Percentiles rank a stretch among this genome's conserved stretches.
These are phyloP conservation scores for Mikania micrantha DNA, from an alignment of 129 eudicot species.

Conservation along the genomic window DNA sequence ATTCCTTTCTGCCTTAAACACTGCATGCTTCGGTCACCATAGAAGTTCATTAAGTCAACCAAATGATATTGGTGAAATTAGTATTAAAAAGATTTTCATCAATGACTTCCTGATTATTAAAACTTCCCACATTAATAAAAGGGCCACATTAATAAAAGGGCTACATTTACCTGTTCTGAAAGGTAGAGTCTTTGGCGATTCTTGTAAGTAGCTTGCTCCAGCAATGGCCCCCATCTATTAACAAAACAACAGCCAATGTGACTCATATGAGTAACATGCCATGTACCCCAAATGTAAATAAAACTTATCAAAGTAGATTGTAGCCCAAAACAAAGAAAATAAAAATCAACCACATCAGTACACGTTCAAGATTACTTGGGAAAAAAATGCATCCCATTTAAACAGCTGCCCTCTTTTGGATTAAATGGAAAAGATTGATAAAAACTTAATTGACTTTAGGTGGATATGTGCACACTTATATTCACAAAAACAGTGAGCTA, in stretches of 20 bases:
- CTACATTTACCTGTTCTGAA: conserved; percentile 71
- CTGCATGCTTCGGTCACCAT: neutral
- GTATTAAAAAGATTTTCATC: neutral
- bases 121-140: neutral
- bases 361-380: neutral
- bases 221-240: conserved; percentile 75
- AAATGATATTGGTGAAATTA: neutral
- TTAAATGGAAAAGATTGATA: neutral
- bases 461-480: neutral
- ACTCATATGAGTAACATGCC: neutral
- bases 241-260: neutral
- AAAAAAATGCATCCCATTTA: neutral
- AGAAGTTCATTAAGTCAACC: neutral
- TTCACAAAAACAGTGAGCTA: neutral
- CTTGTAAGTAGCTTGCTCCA: conserved; percentile 92
- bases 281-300: neutral
- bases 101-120: neutral
- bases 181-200: conserved; percentile 90
- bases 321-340: no score
- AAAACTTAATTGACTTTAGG: neutral
- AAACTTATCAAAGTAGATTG: neutral
- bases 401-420: neutral
- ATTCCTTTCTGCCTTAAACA: neutral
- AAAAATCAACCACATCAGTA: neutral
- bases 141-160: neutral